These are phyloP conservation scores for Coffea humblotiana DNA, from an alignment of 305 asterid species.

Conservation along the genomic window DNA sequence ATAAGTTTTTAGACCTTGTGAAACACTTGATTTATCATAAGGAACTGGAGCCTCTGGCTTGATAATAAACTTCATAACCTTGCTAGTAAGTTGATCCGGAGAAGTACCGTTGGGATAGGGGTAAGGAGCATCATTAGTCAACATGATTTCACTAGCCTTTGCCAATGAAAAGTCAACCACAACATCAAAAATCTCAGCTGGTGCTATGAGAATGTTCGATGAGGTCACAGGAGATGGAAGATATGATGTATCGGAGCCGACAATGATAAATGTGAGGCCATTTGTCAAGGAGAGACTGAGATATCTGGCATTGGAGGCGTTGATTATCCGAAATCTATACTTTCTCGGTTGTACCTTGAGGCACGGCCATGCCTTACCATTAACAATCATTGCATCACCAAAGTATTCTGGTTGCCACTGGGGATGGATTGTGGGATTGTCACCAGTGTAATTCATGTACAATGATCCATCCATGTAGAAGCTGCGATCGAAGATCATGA, in stretches of 20 bases:
- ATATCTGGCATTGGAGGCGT: too few species aligned
- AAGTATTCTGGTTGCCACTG: constrained; percentile 88
- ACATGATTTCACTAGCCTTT: constrained; percentile 23
- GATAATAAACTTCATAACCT: constrained; percentile 61
- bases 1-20: constrained; percentile 32
- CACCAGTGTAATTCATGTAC: constrained; percentile 62
- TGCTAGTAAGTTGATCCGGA: constrained; percentile 42
- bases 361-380: constrained; percentile 83
- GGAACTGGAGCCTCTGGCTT: background rate
- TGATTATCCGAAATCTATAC: constrained; percentile 53
- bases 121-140: constrained; percentile 47
- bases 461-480: constrained; percentile 25
- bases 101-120: constrained; percentile 66
- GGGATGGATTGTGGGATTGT: constrained; percentile 68
- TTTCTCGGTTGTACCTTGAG: constrained; percentile 46
- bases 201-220: constrained; percentile 43
- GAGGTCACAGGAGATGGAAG: too few species aligned
- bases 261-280: too few species aligned
- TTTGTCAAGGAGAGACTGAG: too few species aligned
- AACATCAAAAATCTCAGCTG: constrained; percentile 72
- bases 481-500: constrained; percentile 14
- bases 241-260: too few species aligned
- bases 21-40: constrained; percentile 32
- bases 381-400: constrained; percentile 66
- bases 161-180: constrained; percentile 58